Conservation (phyloP, 2,329 filamentous ascomycete species). For the Diatrype stigma region DNA sequence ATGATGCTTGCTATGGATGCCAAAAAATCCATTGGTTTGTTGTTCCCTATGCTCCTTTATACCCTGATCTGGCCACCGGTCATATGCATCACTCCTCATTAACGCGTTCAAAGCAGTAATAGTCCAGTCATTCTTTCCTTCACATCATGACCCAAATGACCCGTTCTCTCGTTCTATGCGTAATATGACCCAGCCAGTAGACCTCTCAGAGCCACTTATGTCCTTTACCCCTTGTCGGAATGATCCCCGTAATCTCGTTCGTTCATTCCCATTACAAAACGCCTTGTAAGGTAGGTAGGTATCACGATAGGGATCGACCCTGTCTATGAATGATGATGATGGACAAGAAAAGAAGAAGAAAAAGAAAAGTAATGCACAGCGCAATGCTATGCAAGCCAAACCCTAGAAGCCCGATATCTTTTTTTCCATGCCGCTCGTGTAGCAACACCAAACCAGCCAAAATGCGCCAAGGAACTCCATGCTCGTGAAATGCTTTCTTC, state of each 20-base stretch:
- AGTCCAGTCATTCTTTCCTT: not conserved
- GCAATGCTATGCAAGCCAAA: constrained; percentile 1
- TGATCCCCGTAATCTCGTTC: not conserved
- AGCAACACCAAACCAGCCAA: constrained; percentile 2
- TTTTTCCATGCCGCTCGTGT: not conserved
- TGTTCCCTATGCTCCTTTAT: no score
- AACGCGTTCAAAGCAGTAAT: not conserved
- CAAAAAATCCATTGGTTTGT: no score
- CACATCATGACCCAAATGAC: not conserved
- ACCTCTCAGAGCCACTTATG: not conserved
- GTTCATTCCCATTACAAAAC: not conserved
- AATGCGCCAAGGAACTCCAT: constrained; percentile 9
- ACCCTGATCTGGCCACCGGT: not conserved
- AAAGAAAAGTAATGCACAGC: constrained; percentile 4
- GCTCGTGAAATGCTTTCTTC: constrained; percentile 5
- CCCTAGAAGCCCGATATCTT: not conserved
- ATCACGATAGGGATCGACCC: constrained; percentile 11
- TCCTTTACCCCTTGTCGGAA: not conserved
- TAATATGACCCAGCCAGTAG: not conserved
- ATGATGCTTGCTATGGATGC: no score
- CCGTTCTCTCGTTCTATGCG: not conserved
- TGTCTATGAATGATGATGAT: constrained; percentile 9
- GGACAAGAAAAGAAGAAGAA: constrained; percentile 1
- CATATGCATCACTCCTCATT: not conserved
- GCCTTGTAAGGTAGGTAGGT: constrained; percentile 5